These are phyloP conservation scores for Hygrocybe coccinea DNA, from an alignment of 768 basidiomycete genomes.

Conservation along the genomic window DNA sequence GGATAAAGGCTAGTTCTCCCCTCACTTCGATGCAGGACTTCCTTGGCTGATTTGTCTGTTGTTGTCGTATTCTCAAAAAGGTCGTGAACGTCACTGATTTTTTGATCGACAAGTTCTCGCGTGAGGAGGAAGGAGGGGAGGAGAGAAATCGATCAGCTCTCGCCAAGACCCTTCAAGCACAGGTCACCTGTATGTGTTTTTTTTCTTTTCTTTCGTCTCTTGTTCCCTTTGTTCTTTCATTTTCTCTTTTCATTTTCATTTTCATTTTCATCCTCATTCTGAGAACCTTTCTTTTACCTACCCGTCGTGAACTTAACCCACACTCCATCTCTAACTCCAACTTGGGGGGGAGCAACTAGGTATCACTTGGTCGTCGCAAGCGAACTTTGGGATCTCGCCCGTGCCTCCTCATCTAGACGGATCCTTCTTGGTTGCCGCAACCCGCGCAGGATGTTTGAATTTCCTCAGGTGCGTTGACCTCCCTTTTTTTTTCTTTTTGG, in stretches of 20 bases:
- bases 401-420: slow-evolving; percentile 46
- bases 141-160: slow-evolving; percentile 10
- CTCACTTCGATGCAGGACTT: not conserved
- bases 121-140: not conserved
- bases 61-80: slow-evolving; percentile 29
- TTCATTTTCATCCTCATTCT: too few relatives aligned
- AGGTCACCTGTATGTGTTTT: slow-evolving; percentile 9
- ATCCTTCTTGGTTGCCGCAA: slow-evolving; percentile 68
- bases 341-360: too few relatives aligned
- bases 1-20: slow-evolving; percentile 43
- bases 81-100: slow-evolving; percentile 52
- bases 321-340: not conserved
- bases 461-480: slow-evolving; percentile 49
- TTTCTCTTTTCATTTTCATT: too few relatives aligned
- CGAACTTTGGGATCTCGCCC: slow-evolving; percentile 51
- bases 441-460: slow-evolving; percentile 55
- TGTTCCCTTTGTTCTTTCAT: too few relatives aligned
- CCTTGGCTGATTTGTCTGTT: too few relatives aligned
- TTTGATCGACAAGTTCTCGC: slow-evolving; percentile 32
- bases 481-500: not conserved
- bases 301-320: not conserved
- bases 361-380: slow-evolving; percentile 64
- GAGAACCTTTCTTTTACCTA: too few relatives aligned
- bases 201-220: too few relatives aligned
- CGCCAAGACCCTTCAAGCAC: slow-evolving; percentile 15